Evolutionary conservation across 1,284 basidiomycete genomes (phyloP).

Genomic region (Mycena sp.): DNA sequence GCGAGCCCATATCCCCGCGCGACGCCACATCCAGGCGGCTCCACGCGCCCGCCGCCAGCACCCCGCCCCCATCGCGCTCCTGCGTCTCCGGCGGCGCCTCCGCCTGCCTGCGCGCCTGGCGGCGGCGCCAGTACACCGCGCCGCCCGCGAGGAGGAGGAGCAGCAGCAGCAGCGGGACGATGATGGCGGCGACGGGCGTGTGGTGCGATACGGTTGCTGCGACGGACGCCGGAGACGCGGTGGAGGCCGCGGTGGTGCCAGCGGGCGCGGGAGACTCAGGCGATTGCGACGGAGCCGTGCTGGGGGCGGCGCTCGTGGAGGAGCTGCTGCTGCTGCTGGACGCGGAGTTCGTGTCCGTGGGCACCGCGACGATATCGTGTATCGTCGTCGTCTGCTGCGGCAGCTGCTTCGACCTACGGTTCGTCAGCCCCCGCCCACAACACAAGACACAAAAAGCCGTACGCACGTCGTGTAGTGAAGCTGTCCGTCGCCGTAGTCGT

Average conservation of each 20-base stretch:
- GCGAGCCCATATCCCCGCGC: conserved; percentile 16
- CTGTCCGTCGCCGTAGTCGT: background rate
- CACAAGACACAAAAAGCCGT: no score
- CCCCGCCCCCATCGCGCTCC: background rate
- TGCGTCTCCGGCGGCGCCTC: background rate
- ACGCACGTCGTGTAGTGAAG: background rate
- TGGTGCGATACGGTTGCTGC: no score
- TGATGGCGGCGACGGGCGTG: conserved; percentile 5
- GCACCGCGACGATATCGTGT: no score
- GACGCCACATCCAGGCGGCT: conserved; percentile 26
- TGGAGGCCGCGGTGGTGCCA: background rate
- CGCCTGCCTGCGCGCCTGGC: background rate
- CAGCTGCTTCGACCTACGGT: background rate
- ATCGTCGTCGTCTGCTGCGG: no score
- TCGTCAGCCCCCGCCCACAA: background rate
- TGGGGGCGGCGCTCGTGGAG: no score
- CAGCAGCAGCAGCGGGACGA: conserved; percentile 2
- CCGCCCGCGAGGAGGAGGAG: background rate
- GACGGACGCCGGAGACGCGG: background rate
- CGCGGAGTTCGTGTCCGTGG: no score
- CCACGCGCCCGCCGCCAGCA: conserved; percentile 16
- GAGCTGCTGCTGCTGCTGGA: no score
- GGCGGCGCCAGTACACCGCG: conserved; percentile 2
- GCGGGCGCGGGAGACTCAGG: background rate
- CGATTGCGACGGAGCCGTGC: no score